These are phyloP conservation scores for Bocquillonia castaneifolia DNA, from an alignment of 441 rosid species.

Conservation along the genomic window DNA sequence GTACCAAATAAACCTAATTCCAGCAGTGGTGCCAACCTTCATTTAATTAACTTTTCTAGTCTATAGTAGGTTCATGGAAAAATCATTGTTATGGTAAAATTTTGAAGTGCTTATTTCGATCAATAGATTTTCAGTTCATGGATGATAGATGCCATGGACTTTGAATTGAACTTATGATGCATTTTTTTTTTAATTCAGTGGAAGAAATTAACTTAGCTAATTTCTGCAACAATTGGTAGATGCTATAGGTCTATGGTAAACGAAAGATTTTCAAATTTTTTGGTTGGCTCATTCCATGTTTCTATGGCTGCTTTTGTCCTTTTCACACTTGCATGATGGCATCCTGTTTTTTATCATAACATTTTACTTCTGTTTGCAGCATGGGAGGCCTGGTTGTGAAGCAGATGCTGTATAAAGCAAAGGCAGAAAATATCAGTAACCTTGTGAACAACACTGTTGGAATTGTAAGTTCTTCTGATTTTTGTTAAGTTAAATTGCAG, in stretches of 20 bases:
- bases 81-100: background rate
- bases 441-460: slow-evolving; percentile 89
- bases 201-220: slow-evolving; percentile 6
- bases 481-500: background rate
- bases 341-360: slow-evolving; percentile 14
- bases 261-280: background rate
- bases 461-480: slow-evolving; percentile 50
- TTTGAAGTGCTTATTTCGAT: background rate
- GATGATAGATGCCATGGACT: background rate
- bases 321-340: background rate
- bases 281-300: slow-evolving; percentile 6
- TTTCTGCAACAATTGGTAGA: background rate
- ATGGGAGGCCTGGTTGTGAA: slow-evolving; percentile 98
- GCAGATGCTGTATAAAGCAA: slow-evolving; percentile 88
- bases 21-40: background rate
- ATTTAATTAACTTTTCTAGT: background rate
- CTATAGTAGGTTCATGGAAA: background rate
- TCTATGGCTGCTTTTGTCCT: background rate
- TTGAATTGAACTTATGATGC: background rate
- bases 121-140: background rate
- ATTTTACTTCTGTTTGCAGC: slow-evolving; percentile 42
- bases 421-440: slow-evolving; percentile 61
- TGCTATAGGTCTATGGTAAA: background rate
- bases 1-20: background rate
- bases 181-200: background rate